Conservation (phyloP, 768 basidiomycete species). For the Pleurotus giganteus region DNA sequence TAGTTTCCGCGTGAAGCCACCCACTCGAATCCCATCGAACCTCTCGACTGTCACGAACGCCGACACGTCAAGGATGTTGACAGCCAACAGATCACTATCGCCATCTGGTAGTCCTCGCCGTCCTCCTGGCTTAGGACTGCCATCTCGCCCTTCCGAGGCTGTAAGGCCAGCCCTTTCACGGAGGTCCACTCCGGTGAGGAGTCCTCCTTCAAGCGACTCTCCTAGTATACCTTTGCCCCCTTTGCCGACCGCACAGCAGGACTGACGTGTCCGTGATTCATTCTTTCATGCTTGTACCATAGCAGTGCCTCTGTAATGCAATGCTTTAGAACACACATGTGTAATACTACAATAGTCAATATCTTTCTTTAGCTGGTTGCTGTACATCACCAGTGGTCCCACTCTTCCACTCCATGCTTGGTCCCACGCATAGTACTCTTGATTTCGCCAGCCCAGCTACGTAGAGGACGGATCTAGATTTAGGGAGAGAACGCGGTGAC, state of each 20-base stretch:
- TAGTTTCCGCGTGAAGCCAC: not conserved
- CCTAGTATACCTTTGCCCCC: slow-evolving; percentile 1
- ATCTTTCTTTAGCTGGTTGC: too few relatives aligned
- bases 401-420: too few relatives aligned
- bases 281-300: not conserved
- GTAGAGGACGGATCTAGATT: slow-evolving; percentile 18
- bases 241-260: slow-evolving; percentile 2
- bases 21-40: not conserved
- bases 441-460: slow-evolving; percentile 36
- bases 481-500: slow-evolving; percentile 29
- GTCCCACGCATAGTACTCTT: too few relatives aligned
- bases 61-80: not conserved
- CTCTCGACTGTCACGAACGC: not conserved
- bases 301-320: not conserved
- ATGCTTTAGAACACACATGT: not conserved
- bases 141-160: not conserved
- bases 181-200: not conserved
- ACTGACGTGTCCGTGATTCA: not conserved
- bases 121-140: slow-evolving; percentile 4
- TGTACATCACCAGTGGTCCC: too few relatives aligned
- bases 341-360: too few relatives aligned
- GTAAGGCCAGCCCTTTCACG: slow-evolving; percentile 2
- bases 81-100: not conserved
- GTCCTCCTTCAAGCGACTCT: not conserved
- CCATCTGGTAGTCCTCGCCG: not conserved